A percentile compares a stretch with the other conserved stretches of the same genome.
phyloP scores from a whole-genome alignment of 768 basidiomycete genomes.

The Favolaschia claudopus region DNA sequence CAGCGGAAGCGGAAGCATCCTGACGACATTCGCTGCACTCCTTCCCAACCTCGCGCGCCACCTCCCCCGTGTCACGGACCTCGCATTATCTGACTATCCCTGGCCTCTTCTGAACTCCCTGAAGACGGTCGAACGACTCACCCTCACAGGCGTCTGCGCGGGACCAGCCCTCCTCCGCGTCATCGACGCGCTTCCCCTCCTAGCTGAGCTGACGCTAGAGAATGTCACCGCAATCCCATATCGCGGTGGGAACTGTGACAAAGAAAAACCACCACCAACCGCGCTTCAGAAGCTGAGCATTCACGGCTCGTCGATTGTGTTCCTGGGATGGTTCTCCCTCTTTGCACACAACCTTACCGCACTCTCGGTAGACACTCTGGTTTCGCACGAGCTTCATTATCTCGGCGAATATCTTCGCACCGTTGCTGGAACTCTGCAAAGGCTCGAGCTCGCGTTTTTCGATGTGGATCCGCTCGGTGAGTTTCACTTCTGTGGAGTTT shows the following conservation, averaged over 20 bases:
- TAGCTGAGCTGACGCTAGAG: slow-evolving; percentile 1
- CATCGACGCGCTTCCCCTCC: not conserved
- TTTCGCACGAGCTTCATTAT: slow-evolving; percentile 1
- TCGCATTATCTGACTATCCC: slow-evolving; percentile 10
- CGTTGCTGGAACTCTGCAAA: not conserved
- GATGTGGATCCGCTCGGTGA: not conserved
- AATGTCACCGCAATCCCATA: slow-evolving; percentile 9
- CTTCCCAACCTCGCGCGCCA: not conserved
- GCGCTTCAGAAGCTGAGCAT: not conserved
- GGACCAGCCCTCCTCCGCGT: not conserved
- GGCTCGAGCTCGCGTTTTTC: slow-evolving; percentile 8
- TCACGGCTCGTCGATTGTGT: slow-evolving; percentile 6
- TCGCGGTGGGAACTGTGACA: not conserved
- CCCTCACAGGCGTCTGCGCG: slow-evolving; percentile 7
- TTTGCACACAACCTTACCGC: not conserved
- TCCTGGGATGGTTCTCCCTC: slow-evolving; percentile 13
- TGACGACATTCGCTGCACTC: slow-evolving; percentile 10
- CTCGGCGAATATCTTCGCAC: not conserved
- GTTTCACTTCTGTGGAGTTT: too few relatives aligned
- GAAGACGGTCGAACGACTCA: slow-evolving; percentile 26
- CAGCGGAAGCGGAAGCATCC: not conserved
- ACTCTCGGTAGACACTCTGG: not conserved
- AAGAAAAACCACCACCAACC: not conserved
- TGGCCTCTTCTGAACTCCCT: slow-evolving; percentile 15
- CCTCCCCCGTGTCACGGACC: slow-evolving; percentile 1